Conservation (phyloP, 164 flowering plant species). For the Dillenia turbinata region DNA sequence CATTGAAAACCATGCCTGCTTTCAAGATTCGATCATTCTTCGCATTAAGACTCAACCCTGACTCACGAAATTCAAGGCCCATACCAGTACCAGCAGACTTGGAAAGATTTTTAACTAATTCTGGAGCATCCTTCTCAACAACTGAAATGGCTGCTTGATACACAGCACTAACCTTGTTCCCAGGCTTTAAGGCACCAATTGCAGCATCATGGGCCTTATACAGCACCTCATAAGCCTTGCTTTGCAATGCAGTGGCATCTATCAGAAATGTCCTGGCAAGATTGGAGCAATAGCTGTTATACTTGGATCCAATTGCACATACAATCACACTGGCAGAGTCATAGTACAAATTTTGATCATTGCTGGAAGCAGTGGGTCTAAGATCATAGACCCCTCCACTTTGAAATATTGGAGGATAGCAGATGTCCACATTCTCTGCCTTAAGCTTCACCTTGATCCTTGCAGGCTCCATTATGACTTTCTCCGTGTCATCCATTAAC, state of each 20-base stretch:
- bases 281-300: slow-evolving; percentile 65
- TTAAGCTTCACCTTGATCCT: slow-evolving; percentile 46
- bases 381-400: slow-evolving; percentile 68
- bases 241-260: slow-evolving; percentile 46
- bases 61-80: slow-evolving; percentile 70
- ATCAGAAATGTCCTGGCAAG: slow-evolving; percentile 52
- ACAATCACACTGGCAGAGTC: slow-evolving; percentile 65
- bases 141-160: slow-evolving; percentile 49
- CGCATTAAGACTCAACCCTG: slow-evolving; percentile 46
- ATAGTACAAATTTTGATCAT: slow-evolving; percentile 47
- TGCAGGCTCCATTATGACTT: slow-evolving; percentile 47
- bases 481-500: slow-evolving; percentile 61
- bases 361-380: slow-evolving; percentile 62
- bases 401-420: slow-evolving; percentile 71
- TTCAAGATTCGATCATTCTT: slow-evolving; percentile 53
- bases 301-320: slow-evolving; percentile 58
- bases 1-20: slow-evolving; percentile 56
- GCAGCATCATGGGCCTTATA: slow-evolving; percentile 65
- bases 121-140: slow-evolving; percentile 56
- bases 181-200: slow-evolving; percentile 41
- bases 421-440: slow-evolving; percentile 63
- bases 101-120: slow-evolving; percentile 37
- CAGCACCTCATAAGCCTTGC: slow-evolving; percentile 66
- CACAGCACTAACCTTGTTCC: slow-evolving; percentile 33
- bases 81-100: slow-evolving; percentile 68